phyloP scores from a whole-genome alignment of 2,329 filamentous ascomycete species.

The Chrysoporthe deuterocubensis region DNA sequence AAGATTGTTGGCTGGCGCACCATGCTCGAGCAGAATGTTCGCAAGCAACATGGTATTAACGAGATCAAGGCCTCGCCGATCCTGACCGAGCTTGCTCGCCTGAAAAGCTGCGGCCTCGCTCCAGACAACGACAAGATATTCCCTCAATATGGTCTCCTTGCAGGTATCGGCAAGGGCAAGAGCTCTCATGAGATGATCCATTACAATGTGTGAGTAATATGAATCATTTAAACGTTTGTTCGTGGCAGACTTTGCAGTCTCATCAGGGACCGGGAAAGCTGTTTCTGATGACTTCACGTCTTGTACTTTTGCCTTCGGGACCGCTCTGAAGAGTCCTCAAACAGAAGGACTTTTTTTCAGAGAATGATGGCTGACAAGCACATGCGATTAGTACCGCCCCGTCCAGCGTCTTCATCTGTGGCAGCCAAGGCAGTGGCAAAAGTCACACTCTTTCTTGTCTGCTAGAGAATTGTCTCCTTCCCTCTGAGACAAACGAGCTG shows the following conservation, averaged over 20 bases:
- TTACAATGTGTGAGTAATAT: constrained; percentile 44
- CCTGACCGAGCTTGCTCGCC: constrained; percentile 37
- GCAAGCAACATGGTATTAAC: constrained; percentile 33
- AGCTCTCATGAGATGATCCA: constrained; percentile 42
- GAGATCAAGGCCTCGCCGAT: constrained; percentile 38
- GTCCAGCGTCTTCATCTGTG: constrained; percentile 66
- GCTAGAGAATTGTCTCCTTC: constrained; percentile 61
- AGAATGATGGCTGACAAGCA: background rate
- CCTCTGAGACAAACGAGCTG: constrained; percentile 48
- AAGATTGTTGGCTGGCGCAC: background rate
- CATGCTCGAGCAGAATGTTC: constrained; percentile 29
- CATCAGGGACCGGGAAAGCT: too few relatives aligned
- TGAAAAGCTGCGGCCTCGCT: constrained; percentile 24
- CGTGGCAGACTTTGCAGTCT: too few relatives aligned
- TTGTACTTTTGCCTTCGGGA: background rate
- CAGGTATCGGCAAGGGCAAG: constrained; percentile 30
- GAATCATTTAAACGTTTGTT: background rate
- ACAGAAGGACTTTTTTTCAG: background rate
- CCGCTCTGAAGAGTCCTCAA: background rate
- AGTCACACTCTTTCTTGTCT: constrained; percentile 62
- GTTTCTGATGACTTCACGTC: background rate
- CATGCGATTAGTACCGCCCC: constrained; percentile 44
- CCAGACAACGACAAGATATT: constrained; percentile 29
- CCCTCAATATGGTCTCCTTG: constrained; percentile 39
- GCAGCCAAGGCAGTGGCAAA: constrained; percentile 67